These are phyloP conservation scores for Beta lomatogona DNA, from an alignment of 179 eudicot species.

Conservation along the genomic window DNA sequence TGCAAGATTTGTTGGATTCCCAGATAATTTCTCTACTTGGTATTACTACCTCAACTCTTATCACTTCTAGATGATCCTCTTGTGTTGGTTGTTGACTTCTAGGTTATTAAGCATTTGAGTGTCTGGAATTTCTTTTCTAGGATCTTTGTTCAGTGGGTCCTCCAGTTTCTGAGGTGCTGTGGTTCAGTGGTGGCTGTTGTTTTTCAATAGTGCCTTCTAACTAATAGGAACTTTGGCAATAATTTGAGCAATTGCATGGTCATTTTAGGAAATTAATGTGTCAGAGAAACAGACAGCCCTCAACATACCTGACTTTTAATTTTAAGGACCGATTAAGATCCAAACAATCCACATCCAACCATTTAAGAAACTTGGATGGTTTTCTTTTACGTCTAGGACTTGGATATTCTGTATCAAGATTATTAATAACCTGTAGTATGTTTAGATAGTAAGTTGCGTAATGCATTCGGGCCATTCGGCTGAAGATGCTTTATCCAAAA, in stretches of 20 bases:
- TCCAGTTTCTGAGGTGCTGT: background rate
- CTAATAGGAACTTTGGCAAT: background rate
- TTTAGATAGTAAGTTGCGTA: background rate
- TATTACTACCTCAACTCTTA: background rate
- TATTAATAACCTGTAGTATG: background rate
- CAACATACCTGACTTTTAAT: background rate
- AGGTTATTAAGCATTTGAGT: background rate
- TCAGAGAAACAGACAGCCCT: background rate
- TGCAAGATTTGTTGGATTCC: background rate
- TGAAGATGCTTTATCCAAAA: too few relatives aligned
- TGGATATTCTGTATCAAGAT: background rate
- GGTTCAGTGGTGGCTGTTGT: background rate
- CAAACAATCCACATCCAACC: background rate
- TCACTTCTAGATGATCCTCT: background rate
- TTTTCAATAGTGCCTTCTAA: background rate
- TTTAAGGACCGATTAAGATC: background rate
- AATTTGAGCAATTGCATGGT: background rate
- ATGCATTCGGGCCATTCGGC: too few relatives aligned
- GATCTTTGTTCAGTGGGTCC: background rate
- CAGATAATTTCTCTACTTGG: background rate
- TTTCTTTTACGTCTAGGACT: background rate
- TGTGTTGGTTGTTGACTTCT: background rate
- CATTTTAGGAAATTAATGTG: background rate
- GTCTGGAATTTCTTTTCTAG: background rate
- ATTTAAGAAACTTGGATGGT: background rate